These are phyloP conservation scores for Thuja plicata DNA, from an alignment of 83 land plant species.

Conservation along the genomic window DNA sequence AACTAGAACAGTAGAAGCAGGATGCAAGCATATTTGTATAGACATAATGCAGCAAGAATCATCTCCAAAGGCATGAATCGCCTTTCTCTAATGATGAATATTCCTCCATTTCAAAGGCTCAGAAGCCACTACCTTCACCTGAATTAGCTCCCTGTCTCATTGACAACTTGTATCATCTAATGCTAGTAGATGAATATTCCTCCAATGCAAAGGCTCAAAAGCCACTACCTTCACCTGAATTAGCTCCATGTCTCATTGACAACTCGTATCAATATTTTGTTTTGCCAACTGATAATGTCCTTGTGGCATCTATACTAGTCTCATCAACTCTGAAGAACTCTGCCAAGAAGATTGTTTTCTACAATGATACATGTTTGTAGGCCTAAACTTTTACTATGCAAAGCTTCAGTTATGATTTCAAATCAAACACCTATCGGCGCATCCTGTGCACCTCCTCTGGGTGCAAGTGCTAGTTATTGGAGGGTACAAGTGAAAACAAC, in stretches of 20 bases:
- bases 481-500: too few species aligned
- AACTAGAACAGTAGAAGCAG: conserved; percentile 62
- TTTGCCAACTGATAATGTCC: conserved; percentile 88
- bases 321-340: conserved; percentile 67
- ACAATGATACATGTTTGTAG: too few species aligned
- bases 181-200: too few species aligned
- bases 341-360: too few species aligned
- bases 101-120: conserved; percentile 79
- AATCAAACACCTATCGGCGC: too few species aligned
- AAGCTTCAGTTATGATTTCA: too few species aligned
- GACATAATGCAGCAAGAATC: conserved; percentile 90
- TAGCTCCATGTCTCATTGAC: conserved; percentile 70
- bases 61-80: conserved; percentile 91
- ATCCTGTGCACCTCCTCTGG: too few species aligned
- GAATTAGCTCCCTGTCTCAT: conserved; percentile 74
- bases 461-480: too few species aligned
- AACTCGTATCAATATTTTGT: conserved; percentile 71
- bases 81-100: conserved; percentile 75
- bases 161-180: conserved; percentile 58
- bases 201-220: conserved; percentile 80
- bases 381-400: too few species aligned
- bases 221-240: conserved; percentile 77
- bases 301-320: conserved; percentile 84
- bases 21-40: conserved; percentile 77
- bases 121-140: conserved; percentile 73